A percentile compares a stretch with the other conserved stretches of the same genome.
phyloP scores from a whole-genome alignment of 1,284 basidiomycete genomes.

The Coriolopsis trogii region DNA sequence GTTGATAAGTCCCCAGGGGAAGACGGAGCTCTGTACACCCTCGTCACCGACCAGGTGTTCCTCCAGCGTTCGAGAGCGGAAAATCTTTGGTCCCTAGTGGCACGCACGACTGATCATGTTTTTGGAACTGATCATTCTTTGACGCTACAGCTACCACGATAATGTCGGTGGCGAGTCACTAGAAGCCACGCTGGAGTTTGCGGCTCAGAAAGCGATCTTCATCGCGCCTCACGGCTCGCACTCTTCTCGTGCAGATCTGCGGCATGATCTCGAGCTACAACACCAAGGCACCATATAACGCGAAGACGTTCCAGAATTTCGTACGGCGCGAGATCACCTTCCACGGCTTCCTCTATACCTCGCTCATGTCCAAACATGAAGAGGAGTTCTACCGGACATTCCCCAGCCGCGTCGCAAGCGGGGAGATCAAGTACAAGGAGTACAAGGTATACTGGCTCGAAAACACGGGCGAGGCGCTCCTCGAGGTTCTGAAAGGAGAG shows the following conservation, averaged over 20 bases:
- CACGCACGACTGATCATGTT: not conserved
- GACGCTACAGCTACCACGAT: slow-evolving; percentile 45
- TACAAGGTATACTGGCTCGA: slow-evolving; percentile 54
- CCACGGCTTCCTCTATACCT: slow-evolving; percentile 60
- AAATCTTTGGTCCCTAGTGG: slow-evolving; percentile 53
- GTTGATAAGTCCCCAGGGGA: slow-evolving; percentile 63
- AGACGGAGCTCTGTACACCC: slow-evolving; percentile 67
- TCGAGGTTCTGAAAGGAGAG: slow-evolving; percentile 55
- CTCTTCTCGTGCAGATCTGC: slow-evolving; percentile 19
- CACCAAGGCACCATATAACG: slow-evolving; percentile 21
- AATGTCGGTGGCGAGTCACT: slow-evolving; percentile 69
- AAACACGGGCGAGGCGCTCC: slow-evolving; percentile 52
- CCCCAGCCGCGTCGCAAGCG: slow-evolving; percentile 52
- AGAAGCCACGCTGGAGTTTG: slow-evolving; percentile 54
- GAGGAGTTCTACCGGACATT: slow-evolving; percentile 55
- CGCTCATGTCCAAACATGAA: slow-evolving; percentile 41
- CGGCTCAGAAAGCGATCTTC: slow-evolving; percentile 53
- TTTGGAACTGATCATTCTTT: not conserved
- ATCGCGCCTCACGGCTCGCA: too few species aligned
- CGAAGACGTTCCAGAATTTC: slow-evolving; percentile 40
- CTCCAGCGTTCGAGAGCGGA: slow-evolving; percentile 60
- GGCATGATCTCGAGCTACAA: slow-evolving; percentile 39
- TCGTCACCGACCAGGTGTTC: slow-evolving; percentile 85
- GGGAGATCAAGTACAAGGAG: slow-evolving; percentile 64
- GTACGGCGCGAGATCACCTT: slow-evolving; percentile 56